Evolutionary conservation across 2,329 filamentous ascomycete genomes (phyloP).

Genomic region (Ampelomyces quisqualis): DNA sequence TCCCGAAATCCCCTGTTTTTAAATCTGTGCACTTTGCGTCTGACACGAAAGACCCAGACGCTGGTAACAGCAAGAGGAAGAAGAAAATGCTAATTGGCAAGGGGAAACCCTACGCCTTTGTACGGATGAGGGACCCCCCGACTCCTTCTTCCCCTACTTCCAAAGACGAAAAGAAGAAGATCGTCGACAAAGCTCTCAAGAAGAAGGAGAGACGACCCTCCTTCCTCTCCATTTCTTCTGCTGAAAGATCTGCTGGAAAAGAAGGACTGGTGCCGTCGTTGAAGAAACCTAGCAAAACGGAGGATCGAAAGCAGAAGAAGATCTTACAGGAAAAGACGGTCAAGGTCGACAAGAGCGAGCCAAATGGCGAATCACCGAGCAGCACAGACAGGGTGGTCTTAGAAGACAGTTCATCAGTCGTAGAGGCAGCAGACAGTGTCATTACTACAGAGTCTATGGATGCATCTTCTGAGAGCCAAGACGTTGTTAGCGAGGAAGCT

Average conservation of each 20-base stretch:
- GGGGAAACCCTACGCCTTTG: slow-evolving; percentile 35
- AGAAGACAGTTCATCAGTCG: slow-evolving; percentile 18
- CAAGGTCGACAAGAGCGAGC: slow-evolving; percentile 22
- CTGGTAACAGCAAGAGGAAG: slow-evolving; percentile 32
- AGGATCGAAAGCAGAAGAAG: slow-evolving; percentile 32
- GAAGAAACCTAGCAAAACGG: slow-evolving; percentile 29
- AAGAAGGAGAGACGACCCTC: slow-evolving; percentile 27
- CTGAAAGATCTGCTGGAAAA: slow-evolving; percentile 12
- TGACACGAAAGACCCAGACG: slow-evolving; percentile 43
- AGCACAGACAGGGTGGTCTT: slow-evolving; percentile 10
- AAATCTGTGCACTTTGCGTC: slow-evolving; percentile 43
- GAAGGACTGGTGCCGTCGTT: slow-evolving; percentile 14
- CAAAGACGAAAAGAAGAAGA: slow-evolving; percentile 37
- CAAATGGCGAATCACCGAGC: slow-evolving; percentile 11
- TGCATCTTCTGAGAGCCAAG: slow-evolving; percentile 1
- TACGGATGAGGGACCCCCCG: slow-evolving; percentile 33
- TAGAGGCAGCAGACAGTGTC: slow-evolving; percentile 15
- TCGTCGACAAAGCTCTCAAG: slow-evolving; percentile 19
- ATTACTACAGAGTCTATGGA: slow-evolving; percentile 12
- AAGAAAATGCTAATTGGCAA: slow-evolving; percentile 27
- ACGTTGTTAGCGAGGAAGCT: background rate
- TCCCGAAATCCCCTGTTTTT: slow-evolving; percentile 33
- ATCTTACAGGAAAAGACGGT: slow-evolving; percentile 25
- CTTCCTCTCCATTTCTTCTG: slow-evolving; percentile 18
- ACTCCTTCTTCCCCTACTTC: slow-evolving; percentile 19